Evolutionary conservation across 495 filamentous ascomycete species (phyloP).

Genomic region (Chaetomium tenue): DNA sequence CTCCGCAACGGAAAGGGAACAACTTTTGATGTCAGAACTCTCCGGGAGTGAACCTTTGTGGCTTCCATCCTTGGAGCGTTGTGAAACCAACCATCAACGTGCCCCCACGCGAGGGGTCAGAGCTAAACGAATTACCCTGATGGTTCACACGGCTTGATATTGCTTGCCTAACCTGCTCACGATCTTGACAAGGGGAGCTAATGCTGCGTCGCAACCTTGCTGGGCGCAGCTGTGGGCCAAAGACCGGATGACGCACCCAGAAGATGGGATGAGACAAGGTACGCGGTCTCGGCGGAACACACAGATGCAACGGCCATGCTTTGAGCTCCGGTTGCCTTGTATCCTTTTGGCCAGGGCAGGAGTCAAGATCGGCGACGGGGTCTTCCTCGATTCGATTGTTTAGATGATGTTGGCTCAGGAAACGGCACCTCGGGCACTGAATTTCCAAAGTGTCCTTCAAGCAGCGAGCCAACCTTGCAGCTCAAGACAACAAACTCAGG

Average conservation of each 20-base stretch:
- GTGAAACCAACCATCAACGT: conserved; percentile 9
- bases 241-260: conserved; percentile 27
- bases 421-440: too few species aligned
- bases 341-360: too few species aligned
- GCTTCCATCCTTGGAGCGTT: too few species aligned
- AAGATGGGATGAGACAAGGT: conserved; percentile 5
- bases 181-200: conserved; percentile 6
- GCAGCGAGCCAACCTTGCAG: too few species aligned
- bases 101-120: conserved; percentile 21
- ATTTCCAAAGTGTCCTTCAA: too few species aligned
- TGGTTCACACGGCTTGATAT: conserved; percentile 27
- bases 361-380: too few species aligned
- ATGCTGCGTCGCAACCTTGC: conserved; percentile 4
- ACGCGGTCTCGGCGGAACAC: background rate
- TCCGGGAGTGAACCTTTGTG: too few species aligned
- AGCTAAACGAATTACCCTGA: conserved; percentile 15
- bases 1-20: too few species aligned
- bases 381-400: too few species aligned
- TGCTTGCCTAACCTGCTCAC: background rate
- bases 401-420: too few species aligned
- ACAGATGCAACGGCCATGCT: background rate
- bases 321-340: background rate
- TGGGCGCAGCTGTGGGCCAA: conserved; percentile 5
- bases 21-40: too few species aligned
- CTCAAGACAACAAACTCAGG: too few species aligned